A percentile compares a stretch with the other conserved stretches of the same genome.
Conservation (phyloP, 495 filamentous ascomycete genomes). For the Penicillium tannophilum region DNA sequence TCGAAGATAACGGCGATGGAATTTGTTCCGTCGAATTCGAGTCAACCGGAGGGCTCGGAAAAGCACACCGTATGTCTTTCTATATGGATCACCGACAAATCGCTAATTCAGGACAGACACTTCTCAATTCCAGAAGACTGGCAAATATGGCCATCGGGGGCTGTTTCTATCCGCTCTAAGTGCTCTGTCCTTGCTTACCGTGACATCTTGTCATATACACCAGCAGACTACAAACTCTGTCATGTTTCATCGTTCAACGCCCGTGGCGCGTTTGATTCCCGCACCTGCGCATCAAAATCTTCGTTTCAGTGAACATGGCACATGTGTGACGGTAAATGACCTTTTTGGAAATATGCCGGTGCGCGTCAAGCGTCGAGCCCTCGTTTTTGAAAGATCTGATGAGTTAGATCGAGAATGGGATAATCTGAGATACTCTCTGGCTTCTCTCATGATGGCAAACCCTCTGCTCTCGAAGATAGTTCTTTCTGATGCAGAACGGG, state of each 20-base stretch:
- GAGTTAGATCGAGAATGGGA: conserved; percentile 74
- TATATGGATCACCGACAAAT: not conserved
- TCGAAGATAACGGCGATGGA: conserved; percentile 88
- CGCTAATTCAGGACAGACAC: conserved; percentile 60
- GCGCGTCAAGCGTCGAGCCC: conserved; percentile 79
- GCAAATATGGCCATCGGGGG: conserved; percentile 68
- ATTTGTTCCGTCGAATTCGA: conserved; percentile 73
- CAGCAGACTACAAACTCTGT: conserved; percentile 69
- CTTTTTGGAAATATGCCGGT: conserved; percentile 97
- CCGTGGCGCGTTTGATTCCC: conserved; percentile 68
- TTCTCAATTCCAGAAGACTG: conserved; percentile 63
- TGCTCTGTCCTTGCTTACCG: conserved; percentile 72
- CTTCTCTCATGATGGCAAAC: conserved; percentile 67
- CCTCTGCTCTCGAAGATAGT: conserved; percentile 35
- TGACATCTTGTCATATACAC: conserved; percentile 72
- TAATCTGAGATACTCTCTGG: conserved; percentile 57
- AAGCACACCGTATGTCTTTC: conserved; percentile 52
- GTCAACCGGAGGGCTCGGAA: conserved; percentile 71
- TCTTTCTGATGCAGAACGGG: conserved; percentile 33
- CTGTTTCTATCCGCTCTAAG: conserved; percentile 77
- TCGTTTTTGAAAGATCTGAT: conserved; percentile 45
- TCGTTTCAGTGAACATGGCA: conserved; percentile 64
- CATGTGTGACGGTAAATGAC: conserved; percentile 76
- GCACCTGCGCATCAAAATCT: conserved; percentile 64
- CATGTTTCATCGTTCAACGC: conserved; percentile 68